Evolutionary conservation across 306 rosid species (phyloP), one percentile per base, ranked within the genome.

Genomic region (Lagenaria siceraria): DNA sequence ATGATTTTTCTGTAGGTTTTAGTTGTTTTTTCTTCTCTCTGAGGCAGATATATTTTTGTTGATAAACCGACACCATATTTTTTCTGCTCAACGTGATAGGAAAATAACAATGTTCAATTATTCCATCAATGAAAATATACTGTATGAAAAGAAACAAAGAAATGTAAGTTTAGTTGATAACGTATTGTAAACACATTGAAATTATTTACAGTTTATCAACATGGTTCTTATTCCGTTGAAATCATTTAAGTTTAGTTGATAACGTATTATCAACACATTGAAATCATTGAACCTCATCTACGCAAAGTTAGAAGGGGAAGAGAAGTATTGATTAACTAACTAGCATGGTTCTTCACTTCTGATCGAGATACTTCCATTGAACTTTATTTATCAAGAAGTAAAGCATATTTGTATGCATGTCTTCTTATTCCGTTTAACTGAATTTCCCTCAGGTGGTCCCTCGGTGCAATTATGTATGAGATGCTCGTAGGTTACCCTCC

Each of bases 401-500:
- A 7, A 46, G 5, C 48, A 61, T 77, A 22, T 14, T 76, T 81
- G 80, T 62, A 10, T 46, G 63, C 63, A 74, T 79, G 56, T 81
- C 73, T n/a, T 36, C 10, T 31, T 56, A 65, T 53, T 71, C 60
- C 77, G 77, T 83, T 5, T 75, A 54, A 74, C 42, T 77, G 85
- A 74, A 80, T 19, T 58, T 81, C 31, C 29, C 56, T 83, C 82
- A 93, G 98, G 97, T 93, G 98, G 98, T 93, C 98, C 42, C 98
- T 93, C 79, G 98, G 97, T 76, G 98, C 98, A 55, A 91, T 93
- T 81, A 84, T 87, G 96, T 93, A 93, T 73, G 97, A 93, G 82
- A 93, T 93, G 98, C 96, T 93, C 43, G 90, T 93, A 71, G 98
- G 97, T 63, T 93, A 91, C 80, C 98, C 98, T 58, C 97, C 98